Conservation (phyloP, 805 yeast genomes). For the Kuraishia floccosa region DNA sequence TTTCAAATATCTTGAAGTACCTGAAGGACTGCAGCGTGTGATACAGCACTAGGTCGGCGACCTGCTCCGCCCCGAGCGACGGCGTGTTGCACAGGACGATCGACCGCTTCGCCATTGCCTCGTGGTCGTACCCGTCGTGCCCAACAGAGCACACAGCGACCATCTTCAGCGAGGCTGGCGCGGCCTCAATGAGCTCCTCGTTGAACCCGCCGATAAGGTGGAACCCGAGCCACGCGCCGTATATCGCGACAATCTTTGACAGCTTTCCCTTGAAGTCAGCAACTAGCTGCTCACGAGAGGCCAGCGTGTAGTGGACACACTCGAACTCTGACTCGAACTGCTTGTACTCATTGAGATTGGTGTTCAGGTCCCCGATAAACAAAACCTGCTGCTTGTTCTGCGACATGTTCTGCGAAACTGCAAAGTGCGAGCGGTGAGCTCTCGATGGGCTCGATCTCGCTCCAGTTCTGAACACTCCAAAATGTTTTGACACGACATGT, state of each 20-base stretch:
- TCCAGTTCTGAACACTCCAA: too few relatives aligned
- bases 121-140: constrained; percentile 29
- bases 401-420: too few relatives aligned
- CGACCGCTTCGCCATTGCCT: constrained; percentile 23
- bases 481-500: too few relatives aligned
- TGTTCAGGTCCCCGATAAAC: constrained; percentile 39
- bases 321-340: constrained; percentile 28
- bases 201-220: constrained; percentile 30
- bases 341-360: constrained; percentile 31
- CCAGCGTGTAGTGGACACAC: constrained; percentile 24
- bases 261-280: constrained; percentile 25
- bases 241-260: constrained; percentile 30
- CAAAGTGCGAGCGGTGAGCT: too few relatives aligned
- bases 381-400: constrained; percentile 22
- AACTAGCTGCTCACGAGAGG: constrained; percentile 26
- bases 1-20: constrained; percentile 36
- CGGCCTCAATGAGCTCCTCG: constrained; percentile 23
- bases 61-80: constrained; percentile 49
- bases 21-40: constrained; percentile 52
- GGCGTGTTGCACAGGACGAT: constrained; percentile 54
- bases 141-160: constrained; percentile 49
- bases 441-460: too few relatives aligned
- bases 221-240: constrained; percentile 42
- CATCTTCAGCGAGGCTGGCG: constrained; percentile 31
- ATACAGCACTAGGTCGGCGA: constrained; percentile 59